These are phyloP conservation scores for Pichia insulana DNA, from an alignment of 805 yeast genomes.

Conservation along the genomic window DNA sequence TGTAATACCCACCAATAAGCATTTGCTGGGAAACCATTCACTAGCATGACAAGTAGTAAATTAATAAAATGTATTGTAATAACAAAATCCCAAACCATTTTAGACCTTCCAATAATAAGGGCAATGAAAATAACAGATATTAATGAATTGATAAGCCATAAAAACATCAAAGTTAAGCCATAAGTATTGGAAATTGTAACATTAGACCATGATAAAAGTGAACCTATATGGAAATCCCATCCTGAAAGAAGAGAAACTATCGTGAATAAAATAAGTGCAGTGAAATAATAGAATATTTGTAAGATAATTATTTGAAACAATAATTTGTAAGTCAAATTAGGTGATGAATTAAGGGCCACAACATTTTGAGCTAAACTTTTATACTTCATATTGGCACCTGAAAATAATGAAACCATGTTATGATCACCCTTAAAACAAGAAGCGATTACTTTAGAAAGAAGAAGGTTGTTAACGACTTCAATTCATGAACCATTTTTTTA, in stretches of 20 bases:
- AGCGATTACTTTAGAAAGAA: neutral
- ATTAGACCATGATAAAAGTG: slow-evolving; percentile 77
- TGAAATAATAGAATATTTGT: slow-evolving; percentile 69
- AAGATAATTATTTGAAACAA: slow-evolving; percentile 61
- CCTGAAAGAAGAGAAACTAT: slow-evolving; percentile 65
- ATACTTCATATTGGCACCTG: neutral
- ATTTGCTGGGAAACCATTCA: slow-evolving; percentile 60
- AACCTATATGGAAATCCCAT: slow-evolving; percentile 50
- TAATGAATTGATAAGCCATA: slow-evolving; percentile 81
- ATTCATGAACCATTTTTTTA: no score
- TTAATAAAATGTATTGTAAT: slow-evolving; percentile 84
- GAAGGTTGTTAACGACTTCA: no score
- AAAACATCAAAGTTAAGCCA: slow-evolving; percentile 62
- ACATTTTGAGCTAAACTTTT: neutral
- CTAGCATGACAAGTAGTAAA: slow-evolving; percentile 57
- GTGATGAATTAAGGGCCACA: neutral
- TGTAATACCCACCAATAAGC: slow-evolving; percentile 84
- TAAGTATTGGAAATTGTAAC: slow-evolving; percentile 67
- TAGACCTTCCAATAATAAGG: slow-evolving; percentile 82
- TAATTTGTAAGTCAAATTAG: slow-evolving; percentile 2
- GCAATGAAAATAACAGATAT: slow-evolving; percentile 80
- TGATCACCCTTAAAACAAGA: neutral
- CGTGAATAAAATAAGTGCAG: slow-evolving; percentile 60
- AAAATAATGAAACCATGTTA: neutral
- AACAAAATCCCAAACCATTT: slow-evolving; percentile 94